A percentile compares a stretch with the other conserved stretches of the same genome.
These are phyloP conservation scores for Gliomastix tumulicola DNA, from an alignment of 2,329 filamentous ascomycete genomes.

Conservation along the genomic window DNA sequence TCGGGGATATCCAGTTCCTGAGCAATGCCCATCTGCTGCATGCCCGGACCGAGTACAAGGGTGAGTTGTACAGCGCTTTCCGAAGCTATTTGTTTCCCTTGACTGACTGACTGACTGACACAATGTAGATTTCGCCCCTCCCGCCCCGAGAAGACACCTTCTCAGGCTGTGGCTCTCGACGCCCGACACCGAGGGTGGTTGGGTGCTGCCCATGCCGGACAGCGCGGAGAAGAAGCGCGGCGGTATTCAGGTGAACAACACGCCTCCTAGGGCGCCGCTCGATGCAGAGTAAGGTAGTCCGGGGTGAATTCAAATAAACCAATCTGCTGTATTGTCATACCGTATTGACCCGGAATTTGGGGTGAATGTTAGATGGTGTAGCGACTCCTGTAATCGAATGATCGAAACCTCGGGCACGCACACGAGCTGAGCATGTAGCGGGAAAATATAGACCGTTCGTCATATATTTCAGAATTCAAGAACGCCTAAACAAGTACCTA, in stretches of 20 bases:
- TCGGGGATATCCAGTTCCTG: constrained; percentile 83
- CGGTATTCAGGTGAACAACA: constrained; percentile 81
- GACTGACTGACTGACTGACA: background rate
- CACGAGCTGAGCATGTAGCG: too few species aligned
- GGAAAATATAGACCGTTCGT: too few species aligned
- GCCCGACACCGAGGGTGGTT: constrained; percentile 75
- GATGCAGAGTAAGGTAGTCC: constrained; percentile 78
- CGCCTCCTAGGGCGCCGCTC: constrained; percentile 63
- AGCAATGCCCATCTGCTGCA: constrained; percentile 76
- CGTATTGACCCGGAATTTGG: too few species aligned
- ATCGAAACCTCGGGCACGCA: too few species aligned
- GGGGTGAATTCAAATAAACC: too few species aligned
- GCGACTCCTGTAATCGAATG: too few species aligned
- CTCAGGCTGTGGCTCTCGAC: constrained; percentile 81
- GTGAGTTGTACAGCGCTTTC: background rate
- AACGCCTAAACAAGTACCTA: too few species aligned
- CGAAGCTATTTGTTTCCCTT: background rate
- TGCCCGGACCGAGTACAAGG: constrained; percentile 70
- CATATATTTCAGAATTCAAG: too few species aligned
- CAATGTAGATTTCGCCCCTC: constrained; percentile 1
- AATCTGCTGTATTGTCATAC: too few species aligned
- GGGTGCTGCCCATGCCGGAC: constrained; percentile 78
- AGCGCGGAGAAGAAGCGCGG: constrained; percentile 78
- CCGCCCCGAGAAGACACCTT: constrained; percentile 53
- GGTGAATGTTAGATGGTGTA: too few species aligned